Conservation (phyloP, 2,329 filamentous ascomycete genomes). For the Talaromyces rugulosus region DNA sequence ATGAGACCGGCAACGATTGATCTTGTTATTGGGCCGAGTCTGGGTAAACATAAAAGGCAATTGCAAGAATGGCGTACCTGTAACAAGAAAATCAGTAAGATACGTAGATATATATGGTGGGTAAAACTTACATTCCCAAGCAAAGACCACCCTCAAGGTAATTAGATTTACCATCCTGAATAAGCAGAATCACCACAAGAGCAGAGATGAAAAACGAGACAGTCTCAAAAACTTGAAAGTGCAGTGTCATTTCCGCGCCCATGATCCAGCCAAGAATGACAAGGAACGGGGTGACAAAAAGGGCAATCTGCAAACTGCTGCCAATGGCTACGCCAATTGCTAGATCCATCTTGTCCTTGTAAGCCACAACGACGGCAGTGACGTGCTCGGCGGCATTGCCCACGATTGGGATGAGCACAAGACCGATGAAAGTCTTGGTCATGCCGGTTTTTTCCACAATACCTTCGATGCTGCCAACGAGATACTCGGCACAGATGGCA, state of each 20-base stretch:
- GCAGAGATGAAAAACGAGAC: constrained; percentile 73
- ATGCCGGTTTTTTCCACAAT: constrained; percentile 67
- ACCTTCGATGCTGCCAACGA: constrained; percentile 70
- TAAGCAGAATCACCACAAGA: constrained; percentile 67
- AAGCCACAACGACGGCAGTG: constrained; percentile 72
- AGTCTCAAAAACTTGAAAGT: constrained; percentile 77
- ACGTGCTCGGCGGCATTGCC: constrained; percentile 79
- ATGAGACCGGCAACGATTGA: not conserved
- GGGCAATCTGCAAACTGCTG: constrained; percentile 75
- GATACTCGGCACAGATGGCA: constrained; percentile 69
- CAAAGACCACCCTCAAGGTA: constrained; percentile 79
- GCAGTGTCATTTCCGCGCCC: constrained; percentile 67
- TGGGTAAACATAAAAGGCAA: constrained; percentile 48
- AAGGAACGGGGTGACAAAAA: constrained; percentile 75
- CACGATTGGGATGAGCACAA: constrained; percentile 74
- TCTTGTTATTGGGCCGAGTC: constrained; percentile 22
- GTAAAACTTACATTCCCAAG: constrained; percentile 46
- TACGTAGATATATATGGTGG: not conserved
- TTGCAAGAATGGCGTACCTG: constrained; percentile 42
- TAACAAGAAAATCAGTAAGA: constrained; percentile 5
- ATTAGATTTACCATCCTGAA: constrained; percentile 79
- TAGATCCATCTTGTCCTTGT: constrained; percentile 64
- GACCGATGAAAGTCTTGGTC: constrained; percentile 75
- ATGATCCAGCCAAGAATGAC: constrained; percentile 79
- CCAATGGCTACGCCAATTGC: constrained; percentile 79